A percentile compares a stretch with the other conserved stretches of the same genome.
phyloP scores from a whole-genome alignment of 345 rosid genomes.

The Syzygium aromaticum region DNA sequence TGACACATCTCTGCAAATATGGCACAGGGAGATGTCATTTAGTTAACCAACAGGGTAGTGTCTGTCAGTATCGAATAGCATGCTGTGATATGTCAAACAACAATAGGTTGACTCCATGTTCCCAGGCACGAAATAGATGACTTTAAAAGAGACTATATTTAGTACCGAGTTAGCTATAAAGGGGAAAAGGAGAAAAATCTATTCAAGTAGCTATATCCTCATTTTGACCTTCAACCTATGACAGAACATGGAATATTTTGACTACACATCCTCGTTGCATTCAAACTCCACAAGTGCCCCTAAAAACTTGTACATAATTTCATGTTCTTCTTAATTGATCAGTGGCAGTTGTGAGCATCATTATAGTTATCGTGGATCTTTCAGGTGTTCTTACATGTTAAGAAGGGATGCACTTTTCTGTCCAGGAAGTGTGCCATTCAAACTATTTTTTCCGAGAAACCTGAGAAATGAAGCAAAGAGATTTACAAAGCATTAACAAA shows the following conservation, averaged over 20 bases:
- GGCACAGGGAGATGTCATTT: background rate
- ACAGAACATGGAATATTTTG: background rate
- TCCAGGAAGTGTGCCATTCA: slow-evolving; percentile 49
- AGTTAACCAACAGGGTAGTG: background rate
- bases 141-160: background rate
- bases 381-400: slow-evolving; percentile 37
- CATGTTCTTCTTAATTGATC: background rate
- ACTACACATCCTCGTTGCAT: background rate
- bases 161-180: background rate
- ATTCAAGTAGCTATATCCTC: background rate
- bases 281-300: background rate
- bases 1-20: slow-evolving; percentile 63
- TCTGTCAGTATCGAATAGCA: background rate
- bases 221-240: background rate
- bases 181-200: background rate
- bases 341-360: background rate
- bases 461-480: slow-evolving; percentile 21
- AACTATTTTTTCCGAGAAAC: slow-evolving; percentile 51
- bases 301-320: background rate
- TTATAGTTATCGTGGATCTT: background rate
- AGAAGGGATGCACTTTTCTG: slow-evolving; percentile 27
- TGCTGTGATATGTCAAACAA: background rate
- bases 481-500: background rate
- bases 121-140: background rate
- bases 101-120: background rate